Evolutionary conservation across 2,329 filamentous ascomycete genomes (phyloP), one percentile per base, ranked within the genome.

Genomic region (Diaporthe nobilis): DNA sequence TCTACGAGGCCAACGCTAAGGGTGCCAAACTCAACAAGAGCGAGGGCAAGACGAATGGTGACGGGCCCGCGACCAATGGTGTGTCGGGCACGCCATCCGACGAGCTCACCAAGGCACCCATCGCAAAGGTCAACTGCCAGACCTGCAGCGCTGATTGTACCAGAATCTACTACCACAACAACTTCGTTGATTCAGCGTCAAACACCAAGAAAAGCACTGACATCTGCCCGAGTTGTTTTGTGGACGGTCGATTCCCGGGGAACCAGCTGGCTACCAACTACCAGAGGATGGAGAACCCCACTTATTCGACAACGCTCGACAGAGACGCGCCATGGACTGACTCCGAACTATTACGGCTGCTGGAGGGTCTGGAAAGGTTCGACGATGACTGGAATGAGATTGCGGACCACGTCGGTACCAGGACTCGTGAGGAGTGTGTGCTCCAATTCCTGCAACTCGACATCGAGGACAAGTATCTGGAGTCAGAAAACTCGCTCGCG

Each of bases 301-400:
- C 90, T 5, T 96, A 98, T 83, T 92, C 93, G 5, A 90, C 91
- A 1, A 88, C 94, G n/a, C 87, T 94, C 2, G 96, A 98, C 80
- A 91, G 94, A 71, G 95, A 98, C 81, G 92, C 94, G 22, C 92
- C 95, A 1, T 99, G 97, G 97, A 94, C 93, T 28, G 96, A 98
- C 81, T 92, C 94, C 20, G 97, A 99, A 85, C 91, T 95, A 20
- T 88, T 99, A n/a, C 89, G 95, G 68, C 90, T 99, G 51, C 90
- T 99, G 9, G 97, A 99, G 84, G 97, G 92, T 12, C 88, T 99
- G 67, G 97, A 99, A 85, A 91, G 94, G 80, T 98, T 96, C 80
- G 96, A 98, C 78, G 96, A 98, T 77, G 95, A 98, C 85, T 99
- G 97, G 97, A 93, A 94, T 75, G 92, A 95, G 80, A 96, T 99